These are phyloP conservation scores for Aspergillus cavernicola DNA, from an alignment of 495 filamentous ascomycete genomes.

Conservation along the genomic window DNA sequence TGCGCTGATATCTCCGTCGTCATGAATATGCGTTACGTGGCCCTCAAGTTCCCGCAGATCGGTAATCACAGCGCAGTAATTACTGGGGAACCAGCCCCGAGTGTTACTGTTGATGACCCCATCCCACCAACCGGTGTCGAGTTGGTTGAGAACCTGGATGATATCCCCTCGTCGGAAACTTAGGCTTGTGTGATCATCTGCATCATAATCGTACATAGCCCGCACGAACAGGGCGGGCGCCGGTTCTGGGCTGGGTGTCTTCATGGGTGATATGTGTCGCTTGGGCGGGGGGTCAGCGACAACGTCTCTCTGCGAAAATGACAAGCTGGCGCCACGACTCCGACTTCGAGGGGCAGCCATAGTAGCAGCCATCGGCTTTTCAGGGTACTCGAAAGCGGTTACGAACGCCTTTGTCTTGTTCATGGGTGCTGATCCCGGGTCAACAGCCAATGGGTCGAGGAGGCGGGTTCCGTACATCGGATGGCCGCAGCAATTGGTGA, in stretches of 20 bases:
- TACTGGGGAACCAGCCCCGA: constrained; percentile 98
- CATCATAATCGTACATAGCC: constrained; percentile 94
- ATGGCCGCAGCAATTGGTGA: constrained; percentile 17
- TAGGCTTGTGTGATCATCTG: constrained; percentile 92
- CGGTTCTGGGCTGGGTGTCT: constrained; percentile 59
- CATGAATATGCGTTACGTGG: constrained; percentile 31
- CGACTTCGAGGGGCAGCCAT: constrained; percentile 31
- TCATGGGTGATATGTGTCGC: constrained; percentile 30
- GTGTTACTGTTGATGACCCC: constrained; percentile 78
- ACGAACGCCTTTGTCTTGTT: constrained; percentile 37
- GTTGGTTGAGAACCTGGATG: constrained; percentile 95
- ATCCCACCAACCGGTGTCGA: constrained; percentile 99
- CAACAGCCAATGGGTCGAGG: constrained; percentile 32
- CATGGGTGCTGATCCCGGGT: constrained; percentile 31
- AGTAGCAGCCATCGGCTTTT: constrained; percentile 38
- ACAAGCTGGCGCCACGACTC: constrained; percentile 30
- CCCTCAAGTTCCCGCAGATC: constrained; percentile 61
- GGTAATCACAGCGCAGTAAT: constrained; percentile 86
- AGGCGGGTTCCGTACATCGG: constrained; percentile 37
- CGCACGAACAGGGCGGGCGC: constrained; percentile 85
- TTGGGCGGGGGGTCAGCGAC: constrained; percentile 27
- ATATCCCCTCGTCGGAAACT: constrained; percentile 95
- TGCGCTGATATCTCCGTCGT: constrained; percentile 52
- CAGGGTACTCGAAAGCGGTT: constrained; percentile 45
- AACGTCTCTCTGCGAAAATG: constrained; percentile 22